A percentile compares a stretch with the other conserved stretches of the same genome.
These are phyloP conservation scores for Russula lepida DNA, from an alignment of 768 basidiomycete genomes.

Conservation along the genomic window DNA sequence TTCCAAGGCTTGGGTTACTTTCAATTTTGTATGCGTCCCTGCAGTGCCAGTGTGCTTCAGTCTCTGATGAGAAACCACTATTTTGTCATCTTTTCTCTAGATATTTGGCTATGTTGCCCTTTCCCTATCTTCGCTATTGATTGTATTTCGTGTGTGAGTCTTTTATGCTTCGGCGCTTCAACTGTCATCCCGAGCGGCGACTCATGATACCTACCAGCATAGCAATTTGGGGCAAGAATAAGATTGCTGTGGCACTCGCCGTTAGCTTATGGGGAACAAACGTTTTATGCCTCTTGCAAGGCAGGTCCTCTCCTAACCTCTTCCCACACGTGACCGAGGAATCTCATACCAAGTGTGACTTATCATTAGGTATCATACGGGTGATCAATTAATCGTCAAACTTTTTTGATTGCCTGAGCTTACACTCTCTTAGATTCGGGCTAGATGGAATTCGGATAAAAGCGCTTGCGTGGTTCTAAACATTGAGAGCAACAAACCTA, in stretches of 20 bases:
- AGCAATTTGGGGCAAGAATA: not conserved
- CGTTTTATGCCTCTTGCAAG: not conserved
- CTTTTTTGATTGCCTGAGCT: not conserved
- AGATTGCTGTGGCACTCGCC: not conserved
- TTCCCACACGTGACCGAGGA: not conserved
- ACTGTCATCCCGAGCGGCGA: not conserved
- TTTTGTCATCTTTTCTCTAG: not conserved
- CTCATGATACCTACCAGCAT: not conserved
- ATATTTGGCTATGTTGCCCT: not conserved
- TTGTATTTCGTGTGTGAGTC: not conserved
- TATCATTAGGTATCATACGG: not conserved
- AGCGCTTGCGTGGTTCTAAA: not conserved
- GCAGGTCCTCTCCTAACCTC: not conserved
- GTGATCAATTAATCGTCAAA: not conserved
- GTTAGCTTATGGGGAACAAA: not conserved
- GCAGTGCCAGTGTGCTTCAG: too few species aligned
- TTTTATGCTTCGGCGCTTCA: not conserved
- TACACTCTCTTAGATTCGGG: not conserved
- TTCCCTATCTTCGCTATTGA: not conserved
- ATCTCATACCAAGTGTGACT: not conserved
- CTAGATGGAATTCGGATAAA: not conserved
- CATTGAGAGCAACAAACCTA: not conserved
- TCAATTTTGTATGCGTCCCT: not conserved
- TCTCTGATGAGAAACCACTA: not conserved
- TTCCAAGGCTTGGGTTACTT: not conserved